A percentile compares a stretch with the other conserved stretches of the same genome.
Conservation (phyloP, 129 eudicot species). For the Tagetes erecta region DNA sequence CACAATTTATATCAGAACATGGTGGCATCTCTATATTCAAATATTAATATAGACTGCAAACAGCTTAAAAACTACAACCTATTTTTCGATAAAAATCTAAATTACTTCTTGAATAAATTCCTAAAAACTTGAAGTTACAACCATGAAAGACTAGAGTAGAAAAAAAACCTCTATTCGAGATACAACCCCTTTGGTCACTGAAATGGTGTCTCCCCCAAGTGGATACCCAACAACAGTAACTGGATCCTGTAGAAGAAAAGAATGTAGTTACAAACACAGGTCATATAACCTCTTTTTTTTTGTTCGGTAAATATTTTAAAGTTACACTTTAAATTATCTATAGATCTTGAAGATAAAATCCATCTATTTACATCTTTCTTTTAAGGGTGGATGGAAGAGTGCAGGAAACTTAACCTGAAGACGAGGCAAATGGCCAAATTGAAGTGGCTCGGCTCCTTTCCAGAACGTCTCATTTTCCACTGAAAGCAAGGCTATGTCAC, state of each 20-base stretch:
- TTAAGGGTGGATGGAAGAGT: constrained; percentile 1
- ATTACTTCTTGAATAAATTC: constrained; percentile 12
- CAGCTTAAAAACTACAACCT: constrained; percentile 4
- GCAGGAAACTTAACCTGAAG: constrained; percentile 68
- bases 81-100: constrained; percentile 1
- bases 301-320: constrained; percentile 8
- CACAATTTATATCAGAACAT: neutral
- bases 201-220: constrained; percentile 98
- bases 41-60: neutral
- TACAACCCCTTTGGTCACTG: constrained; percentile 97
- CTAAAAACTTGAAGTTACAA: constrained; percentile 6
- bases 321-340: constrained; percentile 1
- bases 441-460: constrained; percentile 85
- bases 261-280: constrained; percentile 20
- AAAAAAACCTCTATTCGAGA: constrained; percentile 93
- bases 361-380: neutral
- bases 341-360: constrained; percentile 15
- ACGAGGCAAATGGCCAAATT: constrained; percentile 79
- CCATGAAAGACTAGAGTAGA: constrained; percentile 17
- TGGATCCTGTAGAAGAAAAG: constrained; percentile 57
- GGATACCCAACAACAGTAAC: constrained; percentile 99
- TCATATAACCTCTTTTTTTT: constrained; percentile 11
- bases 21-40: constrained; percentile 1
- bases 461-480: constrained; percentile 88
- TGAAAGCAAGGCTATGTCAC: constrained; percentile 94